These are phyloP conservation scores for Ocimum tenuiflorum DNA, from an alignment of 257 asterid species.

Conservation along the genomic window DNA sequence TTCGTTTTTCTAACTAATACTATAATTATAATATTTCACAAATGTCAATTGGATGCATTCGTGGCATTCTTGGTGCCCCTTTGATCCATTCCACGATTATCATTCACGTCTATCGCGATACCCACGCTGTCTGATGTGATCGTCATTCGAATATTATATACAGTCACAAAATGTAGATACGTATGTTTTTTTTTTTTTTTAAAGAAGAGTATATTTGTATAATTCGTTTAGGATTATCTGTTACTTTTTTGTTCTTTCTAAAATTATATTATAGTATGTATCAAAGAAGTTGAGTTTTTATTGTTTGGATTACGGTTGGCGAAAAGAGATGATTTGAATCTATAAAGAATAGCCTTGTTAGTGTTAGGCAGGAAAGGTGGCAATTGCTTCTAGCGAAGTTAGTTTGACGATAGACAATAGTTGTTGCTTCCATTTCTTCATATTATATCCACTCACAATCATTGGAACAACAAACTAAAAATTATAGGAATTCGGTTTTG, in stretches of 20 bases:
- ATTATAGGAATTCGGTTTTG: not conserved
- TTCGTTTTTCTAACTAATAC: not conserved
- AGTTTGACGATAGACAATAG: conserved; percentile 5
- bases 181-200: no score
- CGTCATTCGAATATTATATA: no score
- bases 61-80: conserved; percentile 22
- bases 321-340: no score
- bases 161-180: no score
- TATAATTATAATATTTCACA: not conserved
- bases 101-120: not conserved
- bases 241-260: no score
- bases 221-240: no score
- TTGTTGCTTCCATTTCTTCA: not conserved
- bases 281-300: no score
- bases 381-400: not conserved
- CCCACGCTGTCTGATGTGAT: not conserved
- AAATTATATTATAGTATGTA: no score
- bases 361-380: not conserved
- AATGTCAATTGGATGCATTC: not conserved
- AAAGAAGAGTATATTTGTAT: no score
- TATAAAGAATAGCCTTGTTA: no score
- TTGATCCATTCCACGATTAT: not conserved
- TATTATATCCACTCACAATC: not conserved
- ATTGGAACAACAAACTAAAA: not conserved
- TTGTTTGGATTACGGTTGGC: no score